These are phyloP conservation scores for Aspergillus sp. DNA, from an alignment of 2,329 filamentous ascomycete species.

Conservation along the genomic window DNA sequence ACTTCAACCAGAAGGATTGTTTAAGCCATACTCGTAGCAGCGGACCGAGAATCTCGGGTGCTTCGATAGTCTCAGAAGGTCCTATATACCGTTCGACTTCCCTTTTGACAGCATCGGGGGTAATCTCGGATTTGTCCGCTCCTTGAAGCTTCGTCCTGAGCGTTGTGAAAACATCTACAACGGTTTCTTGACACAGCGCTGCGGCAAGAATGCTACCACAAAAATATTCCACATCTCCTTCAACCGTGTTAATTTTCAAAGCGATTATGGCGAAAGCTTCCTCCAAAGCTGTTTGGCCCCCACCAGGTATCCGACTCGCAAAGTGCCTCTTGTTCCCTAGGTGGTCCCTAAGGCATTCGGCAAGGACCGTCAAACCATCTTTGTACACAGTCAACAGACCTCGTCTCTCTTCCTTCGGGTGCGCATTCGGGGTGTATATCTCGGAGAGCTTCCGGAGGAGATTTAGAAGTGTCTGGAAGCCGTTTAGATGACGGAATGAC, in stretches of 20 bases:
- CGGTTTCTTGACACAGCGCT: conserved; percentile 75
- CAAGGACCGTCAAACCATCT: conserved; percentile 63
- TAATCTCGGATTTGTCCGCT: conserved; percentile 15
- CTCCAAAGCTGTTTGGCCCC: conserved; percentile 78
- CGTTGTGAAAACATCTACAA: conserved; percentile 68
- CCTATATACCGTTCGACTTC: conserved; percentile 44
- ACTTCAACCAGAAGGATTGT: conserved; percentile 60
- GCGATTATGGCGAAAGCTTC: conserved; percentile 69
- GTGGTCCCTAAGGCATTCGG: conserved; percentile 76
- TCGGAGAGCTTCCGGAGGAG: conserved; percentile 73
- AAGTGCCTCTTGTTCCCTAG: conserved; percentile 89
- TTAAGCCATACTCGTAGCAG: conserved; percentile 57
- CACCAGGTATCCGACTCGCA: conserved; percentile 71
- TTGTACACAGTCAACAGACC: conserved; percentile 70
- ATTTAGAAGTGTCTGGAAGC: conserved; percentile 75
- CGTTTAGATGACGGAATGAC: conserved; percentile 78
- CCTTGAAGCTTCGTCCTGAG: conserved; percentile 36
- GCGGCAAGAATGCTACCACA: conserved; percentile 84
- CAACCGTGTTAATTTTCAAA: conserved; percentile 54
- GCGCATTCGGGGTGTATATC: conserved; percentile 68
- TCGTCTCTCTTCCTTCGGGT: conserved; percentile 67
- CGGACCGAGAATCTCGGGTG: conserved; percentile 44
- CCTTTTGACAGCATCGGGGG: conserved; percentile 30
- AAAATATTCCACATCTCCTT: conserved; percentile 71
- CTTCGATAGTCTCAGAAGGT: conserved; percentile 48